A percentile compares a stretch with the other conserved stretches of the same genome.
These are phyloP conservation scores for Adansonia digitata DNA, from an alignment of 345 rosid species.

Conservation along the genomic window DNA sequence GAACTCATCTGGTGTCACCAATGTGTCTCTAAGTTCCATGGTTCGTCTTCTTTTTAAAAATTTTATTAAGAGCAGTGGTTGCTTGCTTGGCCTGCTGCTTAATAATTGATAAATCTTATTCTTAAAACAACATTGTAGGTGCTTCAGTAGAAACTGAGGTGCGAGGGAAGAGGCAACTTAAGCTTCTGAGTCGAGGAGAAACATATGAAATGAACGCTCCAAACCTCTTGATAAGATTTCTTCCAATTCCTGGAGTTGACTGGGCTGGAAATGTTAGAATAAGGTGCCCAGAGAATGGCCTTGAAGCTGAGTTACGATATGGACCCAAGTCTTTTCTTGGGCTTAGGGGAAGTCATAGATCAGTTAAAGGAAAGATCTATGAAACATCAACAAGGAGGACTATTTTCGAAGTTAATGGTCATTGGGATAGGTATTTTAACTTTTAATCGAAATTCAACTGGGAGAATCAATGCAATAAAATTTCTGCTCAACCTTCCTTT, in stretches of 20 bases:
- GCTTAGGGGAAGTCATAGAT: slow-evolving; percentile 33
- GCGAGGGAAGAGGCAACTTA: slow-evolving; percentile 56
- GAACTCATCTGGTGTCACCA: slow-evolving; percentile 70
- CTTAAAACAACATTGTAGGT: slow-evolving; percentile 28
- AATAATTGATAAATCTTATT: background rate
- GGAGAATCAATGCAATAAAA: background rate
- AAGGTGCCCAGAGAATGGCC: slow-evolving; percentile 53
- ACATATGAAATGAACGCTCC: slow-evolving; percentile 82
- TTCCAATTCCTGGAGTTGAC: slow-evolving; percentile 54
- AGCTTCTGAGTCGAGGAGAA: slow-evolving; percentile 48
- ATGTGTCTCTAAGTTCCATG: slow-evolving; percentile 60
- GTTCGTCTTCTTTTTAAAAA: slow-evolving; percentile 19
- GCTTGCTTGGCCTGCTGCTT: background rate
- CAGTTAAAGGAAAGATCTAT: slow-evolving; percentile 61
- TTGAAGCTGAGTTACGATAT: slow-evolving; percentile 57
- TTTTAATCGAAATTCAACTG: background rate
- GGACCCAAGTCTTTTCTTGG: slow-evolving; percentile 37
- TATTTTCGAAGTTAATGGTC: slow-evolving; percentile 52
- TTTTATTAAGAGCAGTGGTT: background rate
- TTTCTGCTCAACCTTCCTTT: background rate
- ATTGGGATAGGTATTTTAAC: slow-evolving; percentile 67
- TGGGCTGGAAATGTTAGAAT: slow-evolving; percentile 66
- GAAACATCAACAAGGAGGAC: slow-evolving; percentile 35
- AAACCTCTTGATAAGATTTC: slow-evolving; percentile 48
- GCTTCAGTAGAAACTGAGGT: slow-evolving; percentile 64